Conservation (phyloP, 768 basidiomycete species). For the Obba rivulosa region DNA sequence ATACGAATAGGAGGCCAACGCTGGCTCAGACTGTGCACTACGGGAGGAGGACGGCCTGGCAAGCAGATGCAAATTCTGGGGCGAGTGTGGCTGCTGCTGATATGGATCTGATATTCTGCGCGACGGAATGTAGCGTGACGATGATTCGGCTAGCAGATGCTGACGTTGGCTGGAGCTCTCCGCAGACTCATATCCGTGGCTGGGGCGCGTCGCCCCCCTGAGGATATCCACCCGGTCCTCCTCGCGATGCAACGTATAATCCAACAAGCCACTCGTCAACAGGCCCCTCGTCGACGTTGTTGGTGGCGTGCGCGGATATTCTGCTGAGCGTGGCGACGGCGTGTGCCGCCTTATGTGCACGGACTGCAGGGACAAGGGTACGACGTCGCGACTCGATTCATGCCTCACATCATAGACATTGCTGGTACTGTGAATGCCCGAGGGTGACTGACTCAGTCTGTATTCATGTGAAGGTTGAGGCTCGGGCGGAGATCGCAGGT, state of each 20-base stretch:
- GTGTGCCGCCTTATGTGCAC: conserved; percentile 14
- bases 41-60: conserved; percentile 7
- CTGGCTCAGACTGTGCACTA: conserved; percentile 6
- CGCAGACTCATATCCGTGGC: background rate
- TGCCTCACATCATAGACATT: no score
- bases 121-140: background rate
- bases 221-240: conserved; percentile 3
- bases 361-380: conserved; percentile 17
- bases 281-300: background rate
- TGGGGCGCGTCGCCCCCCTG: background rate
- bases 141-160: conserved; percentile 1
- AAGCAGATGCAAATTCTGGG: background rate
- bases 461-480: conserved; percentile 1
- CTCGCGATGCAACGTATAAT: background rate
- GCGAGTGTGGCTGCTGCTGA: background rate
- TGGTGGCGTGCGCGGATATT: background rate
- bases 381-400: conserved; percentile 12
- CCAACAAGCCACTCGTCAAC: conserved; percentile 1
- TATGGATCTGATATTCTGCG: background rate
- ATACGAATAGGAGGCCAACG: conserved; percentile 1
- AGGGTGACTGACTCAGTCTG: no score
- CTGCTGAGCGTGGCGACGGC: conserved; percentile 14
- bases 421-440: no score
- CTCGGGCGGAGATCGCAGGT: background rate
- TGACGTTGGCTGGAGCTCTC: background rate